Percentiles rank a stretch among this genome's conserved stretches.
phyloP scores from a whole-genome alignment of 1,284 basidiomycete species.

The Thelephora terrestris region DNA sequence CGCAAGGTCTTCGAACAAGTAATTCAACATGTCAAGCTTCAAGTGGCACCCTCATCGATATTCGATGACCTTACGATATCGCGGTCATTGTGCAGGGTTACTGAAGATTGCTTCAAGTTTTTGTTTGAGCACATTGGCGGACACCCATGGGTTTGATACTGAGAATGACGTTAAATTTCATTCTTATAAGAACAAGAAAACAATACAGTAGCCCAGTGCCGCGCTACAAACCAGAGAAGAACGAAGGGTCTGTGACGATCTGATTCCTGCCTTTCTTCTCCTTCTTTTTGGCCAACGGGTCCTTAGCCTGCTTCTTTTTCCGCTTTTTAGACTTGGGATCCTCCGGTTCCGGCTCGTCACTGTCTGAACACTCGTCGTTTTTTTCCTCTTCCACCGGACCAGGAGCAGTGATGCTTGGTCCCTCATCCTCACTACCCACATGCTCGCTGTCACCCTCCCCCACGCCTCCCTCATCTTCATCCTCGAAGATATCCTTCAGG shows the following conservation, averaged over 20 bases:
- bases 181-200: too few species aligned
- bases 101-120: too few species aligned
- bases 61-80: too few species aligned
- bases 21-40: too few species aligned
- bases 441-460: slow-evolving; percentile 33
- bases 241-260: slow-evolving; percentile 45
- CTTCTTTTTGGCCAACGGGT: slow-evolving; percentile 31
- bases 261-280: slow-evolving; percentile 50
- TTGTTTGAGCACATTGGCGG: too few species aligned
- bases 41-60: too few species aligned
- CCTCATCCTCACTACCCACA: slow-evolving; percentile 14
- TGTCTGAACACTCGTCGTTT: slow-evolving; percentile 11
- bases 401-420: too few species aligned
- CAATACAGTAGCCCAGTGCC: too few species aligned
- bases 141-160: too few species aligned
- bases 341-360: slow-evolving; percentile 6
- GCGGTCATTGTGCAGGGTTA: too few species aligned
- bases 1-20: too few species aligned
- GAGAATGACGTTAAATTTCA: too few species aligned
- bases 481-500: slow-evolving; percentile 55
- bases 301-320: slow-evolving; percentile 46
- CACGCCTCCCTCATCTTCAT: slow-evolving; percentile 35
- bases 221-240: slow-evolving; percentile 57
- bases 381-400: slow-evolving; percentile 10
- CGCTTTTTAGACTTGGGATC: slow-evolving; percentile 38